Conservation (phyloP, 2,329 filamentous ascomycete species). For the Sporothrix humicola region DNA sequence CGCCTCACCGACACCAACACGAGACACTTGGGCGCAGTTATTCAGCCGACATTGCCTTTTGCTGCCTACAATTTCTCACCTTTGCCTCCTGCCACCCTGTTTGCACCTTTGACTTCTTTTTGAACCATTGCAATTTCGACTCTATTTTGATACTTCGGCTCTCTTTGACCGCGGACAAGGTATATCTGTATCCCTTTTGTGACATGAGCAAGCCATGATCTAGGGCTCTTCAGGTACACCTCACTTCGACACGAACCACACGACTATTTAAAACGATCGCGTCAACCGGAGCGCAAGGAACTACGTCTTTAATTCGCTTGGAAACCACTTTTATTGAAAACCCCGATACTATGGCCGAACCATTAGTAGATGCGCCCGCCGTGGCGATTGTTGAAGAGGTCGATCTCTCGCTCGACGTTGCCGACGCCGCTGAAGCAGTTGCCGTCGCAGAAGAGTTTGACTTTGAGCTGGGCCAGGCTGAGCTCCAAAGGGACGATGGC, state of each 20-base stretch:
- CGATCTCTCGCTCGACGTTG: conserved; percentile 38
- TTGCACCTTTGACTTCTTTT: neutral
- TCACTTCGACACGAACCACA: neutral
- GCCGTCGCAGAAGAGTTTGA: conserved; percentile 43
- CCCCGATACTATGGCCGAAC: conserved; percentile 37
- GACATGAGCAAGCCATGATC: neutral
- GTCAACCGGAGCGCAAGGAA: conserved; percentile 9
- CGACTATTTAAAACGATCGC: neutral
- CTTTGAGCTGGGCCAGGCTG: conserved; percentile 41
- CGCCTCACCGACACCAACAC: neutral
- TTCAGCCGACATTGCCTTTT: neutral
- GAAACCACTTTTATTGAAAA: neutral
- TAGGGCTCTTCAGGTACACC: neutral
- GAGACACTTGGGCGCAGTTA: neutral
- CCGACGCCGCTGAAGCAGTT: conserved; percentile 33
- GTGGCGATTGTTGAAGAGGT: conserved; percentile 36
- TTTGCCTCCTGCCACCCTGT: neutral
- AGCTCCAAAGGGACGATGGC: conserved; percentile 14
- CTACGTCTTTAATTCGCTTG: neutral
- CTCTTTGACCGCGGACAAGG: neutral
- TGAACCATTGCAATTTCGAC: neutral
- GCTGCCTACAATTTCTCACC: neutral
- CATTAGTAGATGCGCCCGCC: conserved; percentile 32
- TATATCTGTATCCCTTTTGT: neutral
- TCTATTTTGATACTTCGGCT: neutral